Conservation (phyloP, 1,139 yeast species). For the Hyphopichia khmerensis region DNA sequence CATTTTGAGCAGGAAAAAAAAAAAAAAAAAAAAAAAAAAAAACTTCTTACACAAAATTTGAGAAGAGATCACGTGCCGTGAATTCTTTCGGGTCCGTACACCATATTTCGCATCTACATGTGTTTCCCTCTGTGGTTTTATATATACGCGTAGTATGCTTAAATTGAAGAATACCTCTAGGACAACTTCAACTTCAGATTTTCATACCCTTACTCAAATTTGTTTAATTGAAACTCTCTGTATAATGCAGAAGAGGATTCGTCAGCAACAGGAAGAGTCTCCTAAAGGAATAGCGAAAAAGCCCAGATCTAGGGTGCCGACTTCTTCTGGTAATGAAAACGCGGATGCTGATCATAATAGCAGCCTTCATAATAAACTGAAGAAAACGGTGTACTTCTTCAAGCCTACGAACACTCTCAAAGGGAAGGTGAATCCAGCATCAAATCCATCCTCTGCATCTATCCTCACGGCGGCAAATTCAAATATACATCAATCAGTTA, state of each 20-base stretch:
- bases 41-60: conserved; percentile 1
- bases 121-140: background rate
- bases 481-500: background rate
- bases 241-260: background rate
- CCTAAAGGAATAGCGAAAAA: background rate
- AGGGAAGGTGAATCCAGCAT: background rate
- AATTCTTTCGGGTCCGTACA: background rate
- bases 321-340: background rate
- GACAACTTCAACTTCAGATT: no score
- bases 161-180: no score
- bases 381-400: conserved; percentile 38
- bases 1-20: background rate
- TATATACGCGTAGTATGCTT: background rate
- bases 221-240: no score
- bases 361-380: conserved; percentile 2
- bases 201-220: no score
- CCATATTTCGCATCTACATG: background rate
- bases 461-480: conserved; percentile 5
- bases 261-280: background rate
- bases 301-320: background rate
- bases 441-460: conserved; percentile 3
- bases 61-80: background rate
- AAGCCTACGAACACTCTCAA: conserved; percentile 32
- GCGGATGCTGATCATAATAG: background rate
- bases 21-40: conserved; percentile 2